Evolutionary conservation across 495 filamentous ascomycete genomes (phyloP).

Genomic region (Trichoderma asperelloides): DNA sequence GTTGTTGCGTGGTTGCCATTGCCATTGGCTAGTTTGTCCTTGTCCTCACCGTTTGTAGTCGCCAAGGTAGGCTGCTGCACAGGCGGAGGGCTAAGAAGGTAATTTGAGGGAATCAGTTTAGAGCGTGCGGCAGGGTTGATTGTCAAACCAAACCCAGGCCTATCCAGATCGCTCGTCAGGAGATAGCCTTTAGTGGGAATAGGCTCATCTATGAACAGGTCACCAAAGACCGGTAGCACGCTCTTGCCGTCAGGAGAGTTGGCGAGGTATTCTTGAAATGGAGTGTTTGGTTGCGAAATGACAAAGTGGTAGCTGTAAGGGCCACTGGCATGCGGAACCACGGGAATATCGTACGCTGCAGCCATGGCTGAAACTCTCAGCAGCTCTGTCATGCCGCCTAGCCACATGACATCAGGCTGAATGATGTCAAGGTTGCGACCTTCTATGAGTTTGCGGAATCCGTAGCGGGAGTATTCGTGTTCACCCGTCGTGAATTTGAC

Average conservation of each 20-base stretch:
- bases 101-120: conserved; percentile 60
- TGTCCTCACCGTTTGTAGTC: not conserved
- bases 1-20: not conserved
- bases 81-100: conserved; percentile 66
- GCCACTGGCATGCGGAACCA: conserved; percentile 87
- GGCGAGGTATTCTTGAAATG: conserved; percentile 90
- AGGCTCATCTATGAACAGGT: conserved; percentile 83
- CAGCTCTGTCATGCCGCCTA: conserved; percentile 84
- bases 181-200: conserved; percentile 76
- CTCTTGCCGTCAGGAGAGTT: conserved; percentile 85
- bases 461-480: conserved; percentile 87
- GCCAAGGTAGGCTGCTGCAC: conserved; percentile 23
- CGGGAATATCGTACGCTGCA: conserved; percentile 83
- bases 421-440: conserved; percentile 87
- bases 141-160: conserved; percentile 83
- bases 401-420: conserved; percentile 95
- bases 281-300: conserved; percentile 78
- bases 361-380: conserved; percentile 84
- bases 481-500: conserved; percentile 91
- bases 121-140: conserved; percentile 67
- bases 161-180: conserved; percentile 68
- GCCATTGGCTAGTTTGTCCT: not conserved
- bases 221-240: conserved; percentile 83
- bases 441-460: conserved; percentile 89
- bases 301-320: conserved; percentile 95